A percentile compares a stretch with the other conserved stretches of the same genome.
Evolutionary conservation across 495 filamentous ascomycete species (phyloP).

Genomic region (Barbatosphaeria neglecta): DNA sequence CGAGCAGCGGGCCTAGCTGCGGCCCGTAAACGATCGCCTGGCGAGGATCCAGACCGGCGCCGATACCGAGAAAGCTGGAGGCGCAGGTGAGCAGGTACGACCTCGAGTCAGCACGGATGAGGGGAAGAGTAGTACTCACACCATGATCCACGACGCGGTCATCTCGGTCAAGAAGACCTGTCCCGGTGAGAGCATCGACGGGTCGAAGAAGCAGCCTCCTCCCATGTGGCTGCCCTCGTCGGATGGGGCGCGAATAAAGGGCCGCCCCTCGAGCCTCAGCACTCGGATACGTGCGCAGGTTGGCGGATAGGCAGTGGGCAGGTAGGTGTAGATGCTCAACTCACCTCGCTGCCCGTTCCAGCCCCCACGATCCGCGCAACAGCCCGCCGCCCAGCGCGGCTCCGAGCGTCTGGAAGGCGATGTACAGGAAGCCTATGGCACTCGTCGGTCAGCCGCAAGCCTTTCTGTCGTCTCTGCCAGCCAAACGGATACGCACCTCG

Average conservation of each 20-base stretch:
- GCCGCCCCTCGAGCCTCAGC: too few species aligned
- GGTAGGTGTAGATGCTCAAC: background rate
- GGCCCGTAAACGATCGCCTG: constrained; percentile 40
- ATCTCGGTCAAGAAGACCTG: constrained; percentile 35
- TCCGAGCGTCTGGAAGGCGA: constrained; percentile 31
- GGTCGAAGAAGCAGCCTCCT: constrained; percentile 21
- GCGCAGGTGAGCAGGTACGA: background rate
- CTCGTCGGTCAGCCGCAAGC: background rate
- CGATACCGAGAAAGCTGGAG: constrained; percentile 26
- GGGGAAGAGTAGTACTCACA: constrained; percentile 10
- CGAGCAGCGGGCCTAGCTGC: constrained; percentile 37
- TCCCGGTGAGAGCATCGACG: constrained; percentile 7
- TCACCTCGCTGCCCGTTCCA: constrained; percentile 10
- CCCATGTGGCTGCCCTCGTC: constrained; percentile 12
- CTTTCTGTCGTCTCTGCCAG: too few species aligned
- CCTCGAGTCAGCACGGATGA: background rate
- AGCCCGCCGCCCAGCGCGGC: constrained; percentile 33
- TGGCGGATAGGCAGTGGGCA: too few species aligned
- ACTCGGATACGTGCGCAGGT: too few species aligned
- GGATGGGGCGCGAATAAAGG: too few species aligned
- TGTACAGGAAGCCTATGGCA: constrained; percentile 23
- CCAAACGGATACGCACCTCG: constrained; percentile 12
- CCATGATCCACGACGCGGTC: constrained; percentile 26
- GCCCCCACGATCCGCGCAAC: constrained; percentile 21
- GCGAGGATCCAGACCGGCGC: constrained; percentile 47